Percentiles rank a stretch among this genome's conserved stretches.
Evolutionary conservation across 2,329 filamentous ascomycete genomes (phyloP).

Genomic region (Penicillium expansum): DNA sequence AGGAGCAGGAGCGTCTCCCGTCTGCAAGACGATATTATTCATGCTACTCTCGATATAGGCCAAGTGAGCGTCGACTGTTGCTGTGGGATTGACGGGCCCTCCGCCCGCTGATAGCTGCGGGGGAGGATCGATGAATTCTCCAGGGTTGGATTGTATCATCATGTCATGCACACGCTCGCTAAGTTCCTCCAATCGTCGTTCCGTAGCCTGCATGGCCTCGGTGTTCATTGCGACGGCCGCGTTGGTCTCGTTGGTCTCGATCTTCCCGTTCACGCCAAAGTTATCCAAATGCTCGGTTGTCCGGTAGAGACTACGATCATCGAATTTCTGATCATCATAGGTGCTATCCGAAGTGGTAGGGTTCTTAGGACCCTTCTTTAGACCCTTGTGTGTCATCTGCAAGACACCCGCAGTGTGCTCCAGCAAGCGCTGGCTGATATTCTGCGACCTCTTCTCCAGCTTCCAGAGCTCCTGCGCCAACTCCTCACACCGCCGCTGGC

Average conservation of each 20-base stretch:
- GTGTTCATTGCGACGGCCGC: conserved; percentile 18
- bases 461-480: conserved; percentile 75
- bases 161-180: conserved; percentile 66
- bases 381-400: conserved; percentile 79
- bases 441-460: conserved; percentile 72
- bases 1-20: conserved; percentile 4
- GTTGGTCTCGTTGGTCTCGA: conserved; percentile 19
- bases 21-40: conserved; percentile 56
- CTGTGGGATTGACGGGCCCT: conserved; percentile 27
- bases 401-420: conserved; percentile 91
- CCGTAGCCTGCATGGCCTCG: conserved; percentile 60
- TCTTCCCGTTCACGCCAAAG: conserved; percentile 28
- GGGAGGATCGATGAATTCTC: conserved; percentile 38
- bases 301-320: conserved; percentile 72
- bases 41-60: conserved; percentile 70
- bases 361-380: conserved; percentile 57
- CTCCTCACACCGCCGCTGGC: conserved; percentile 80
- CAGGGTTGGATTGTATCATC: conserved; percentile 51
- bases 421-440: conserved; percentile 71
- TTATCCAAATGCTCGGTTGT: conserved; percentile 65
- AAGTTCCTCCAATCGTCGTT: conserved; percentile 64
- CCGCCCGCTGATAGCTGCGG: conserved; percentile 34
- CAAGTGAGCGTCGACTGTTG: conserved; percentile 56
- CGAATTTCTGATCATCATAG: conserved; percentile 67
- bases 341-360: conserved; percentile 70